Base-by-base conservation (phyloP, 2,329 filamentous ascomycete genomes). In the Pseudocercospora crystallina region DNA sequence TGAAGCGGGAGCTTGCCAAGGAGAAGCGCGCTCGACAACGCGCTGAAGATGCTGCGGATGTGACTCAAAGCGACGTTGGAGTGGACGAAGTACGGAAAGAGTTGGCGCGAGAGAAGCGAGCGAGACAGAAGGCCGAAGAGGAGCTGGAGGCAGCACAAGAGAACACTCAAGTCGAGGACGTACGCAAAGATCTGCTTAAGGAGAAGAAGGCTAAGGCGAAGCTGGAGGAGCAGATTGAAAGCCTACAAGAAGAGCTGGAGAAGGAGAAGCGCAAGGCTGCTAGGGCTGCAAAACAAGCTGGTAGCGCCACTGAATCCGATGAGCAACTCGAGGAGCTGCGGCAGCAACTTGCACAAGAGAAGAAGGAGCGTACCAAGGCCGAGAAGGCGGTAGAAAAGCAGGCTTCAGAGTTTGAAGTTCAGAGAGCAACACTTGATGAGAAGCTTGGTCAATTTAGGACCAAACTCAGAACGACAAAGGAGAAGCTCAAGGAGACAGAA, bases 391-490 rank as follows among this genome's bases (percentile, higher is more conserved):
- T 68, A 33, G 78, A 82, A 47, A 80, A 81, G 54, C 79, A 80
- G 11, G 68, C 82, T 7, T 73, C 77, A 3, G 83, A 87, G 55
- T 80, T 80, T 40, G 81, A 86, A 38, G 77, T 77, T 5, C 79
- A 84, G 56, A 83, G 80, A 45, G 78, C 84, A 4, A 76, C 82
- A 10, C 76, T 90, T 1, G 86, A 91, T 57, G 83, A 84, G 56
- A 87, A 86, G 57, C 71, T 94, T 12, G 83, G 83, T 45, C 81
- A 82, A 14, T 79, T 89, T 64, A 83, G 84, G 63, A 78, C 79
- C 48, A 91, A 90, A 68, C 72, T 92, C 14, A 82, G 82, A 45
- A 76, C 81, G 8, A 80, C 82, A 0, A 89, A 90, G 54, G 82
- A 86, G 30, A 84, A 89, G 64, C 78, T 94, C 20, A 90, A 89